Evolutionary conservation across 23 red algal genomes (phyloP), one percentile per base, ranked within the genome.

Genomic region (Agarophyton chilense): DNA sequence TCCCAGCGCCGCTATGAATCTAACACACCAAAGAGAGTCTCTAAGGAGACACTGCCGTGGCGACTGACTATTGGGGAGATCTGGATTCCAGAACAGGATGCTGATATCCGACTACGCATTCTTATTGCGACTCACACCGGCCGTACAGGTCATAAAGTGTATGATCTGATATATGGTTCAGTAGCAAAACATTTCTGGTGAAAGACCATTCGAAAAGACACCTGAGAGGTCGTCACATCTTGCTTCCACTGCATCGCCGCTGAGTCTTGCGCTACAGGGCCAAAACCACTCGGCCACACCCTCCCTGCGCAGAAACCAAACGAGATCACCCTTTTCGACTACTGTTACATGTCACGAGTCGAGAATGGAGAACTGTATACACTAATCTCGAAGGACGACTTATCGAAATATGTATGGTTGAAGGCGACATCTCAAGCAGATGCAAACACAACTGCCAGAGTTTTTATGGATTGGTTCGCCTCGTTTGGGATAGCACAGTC

Each of bases 301-400:
- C 9, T 83, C 2, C 53, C 67, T n/a, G 9, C 54, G 6, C 5
- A 5, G 10, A 29, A 81, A 49, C 47, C 52, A 5, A 64, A 60
- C 38, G 13, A 81, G 28, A 3, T 65, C 2, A 2, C 66, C 12
- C 54, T 67, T 49, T 83, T 83, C 51, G 79, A 83, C 33, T 83
- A 33, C 28, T 83, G 79, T 52, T 83, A 19, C 54, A 83, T 83
- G 52, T 35, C 47, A 33, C 8, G 24, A 3, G 47, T 9, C 10
- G 52, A 61, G 34, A 63, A 83, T 19, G 79, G 79, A 16, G 10
- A 43, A 7, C 13, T 4, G 2, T 83, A 83, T 66, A n/a, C 66
- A 3, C 79, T 83, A 4, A 25, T 83, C 13, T 11, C 66, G 8
- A 83, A 83, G 53, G 79, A 83, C 57, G 79, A 83, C 32, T 32